A percentile compares a stretch with the other conserved stretches of the same genome.
Evolutionary conservation across 441 rosid species (phyloP).

Genomic region (Flueggea neowawraea): DNA sequence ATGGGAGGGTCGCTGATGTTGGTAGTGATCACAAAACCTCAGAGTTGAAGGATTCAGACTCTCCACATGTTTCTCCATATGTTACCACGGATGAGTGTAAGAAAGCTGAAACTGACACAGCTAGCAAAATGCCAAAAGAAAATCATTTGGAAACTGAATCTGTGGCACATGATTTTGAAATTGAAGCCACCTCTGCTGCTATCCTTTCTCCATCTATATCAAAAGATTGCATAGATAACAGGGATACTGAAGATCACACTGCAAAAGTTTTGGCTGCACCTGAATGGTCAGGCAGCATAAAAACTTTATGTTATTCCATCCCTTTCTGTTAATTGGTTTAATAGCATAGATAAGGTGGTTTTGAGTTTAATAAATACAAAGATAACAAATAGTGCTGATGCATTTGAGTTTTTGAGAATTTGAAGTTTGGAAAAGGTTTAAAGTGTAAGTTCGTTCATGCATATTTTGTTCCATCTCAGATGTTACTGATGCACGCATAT

Average conservation of each 20-base stretch:
- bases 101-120: conserved; percentile 21
- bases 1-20: conserved; percentile 10
- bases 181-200: conserved; percentile 17
- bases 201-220: conserved; percentile 20
- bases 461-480: too few relatives aligned
- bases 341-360: too few relatives aligned
- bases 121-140: conserved; percentile 22
- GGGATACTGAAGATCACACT: conserved; percentile 24
- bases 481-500: too few relatives aligned
- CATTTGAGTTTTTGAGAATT: too few relatives aligned
- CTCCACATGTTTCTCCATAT: too few relatives aligned
- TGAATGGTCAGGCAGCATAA: conserved; percentile 35
- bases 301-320: background rate
- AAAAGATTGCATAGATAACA: conserved; percentile 19
- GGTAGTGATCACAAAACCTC: conserved; percentile 22
- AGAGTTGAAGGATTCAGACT: conserved; percentile 25
- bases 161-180: too few relatives aligned
- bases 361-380: too few relatives aligned
- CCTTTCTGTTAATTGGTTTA: background rate
- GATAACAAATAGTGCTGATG: too few relatives aligned
- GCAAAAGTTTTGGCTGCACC: conserved; percentile 17
- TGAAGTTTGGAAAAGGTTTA: too few relatives aligned
- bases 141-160: conserved; percentile 17
- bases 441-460: too few relatives aligned
- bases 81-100: conserved; percentile 19